A percentile compares a stretch with the other conserved stretches of the same genome.
Conservation (phyloP, 805 yeast genomes). For the Candida jianshihensis region DNA sequence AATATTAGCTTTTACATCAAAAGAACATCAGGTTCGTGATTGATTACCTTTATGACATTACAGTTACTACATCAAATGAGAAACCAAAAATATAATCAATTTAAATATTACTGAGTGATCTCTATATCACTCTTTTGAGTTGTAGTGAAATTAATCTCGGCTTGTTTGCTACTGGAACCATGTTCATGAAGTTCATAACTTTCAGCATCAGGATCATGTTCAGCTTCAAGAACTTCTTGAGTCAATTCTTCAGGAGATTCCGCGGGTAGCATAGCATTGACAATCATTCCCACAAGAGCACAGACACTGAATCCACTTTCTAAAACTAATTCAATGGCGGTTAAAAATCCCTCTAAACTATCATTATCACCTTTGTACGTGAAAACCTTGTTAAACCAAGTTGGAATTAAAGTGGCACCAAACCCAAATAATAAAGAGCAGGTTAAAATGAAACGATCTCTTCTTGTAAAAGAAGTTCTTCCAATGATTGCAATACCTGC, state of each 20-base stretch:
- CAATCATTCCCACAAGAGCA: neutral
- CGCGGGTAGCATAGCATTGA: neutral
- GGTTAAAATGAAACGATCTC: constrained; percentile 68
- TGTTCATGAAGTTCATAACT: too few species aligned
- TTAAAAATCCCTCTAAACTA: constrained; percentile 51
- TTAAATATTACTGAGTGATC: too few species aligned
- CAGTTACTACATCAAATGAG: too few species aligned
- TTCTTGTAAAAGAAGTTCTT: constrained; percentile 45
- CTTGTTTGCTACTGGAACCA: too few species aligned
- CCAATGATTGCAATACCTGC: constrained; percentile 67
- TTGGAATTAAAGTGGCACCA: constrained; percentile 57
- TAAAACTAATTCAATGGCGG: constrained; percentile 40
- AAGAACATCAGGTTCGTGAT: too few species aligned
- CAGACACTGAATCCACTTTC: neutral
- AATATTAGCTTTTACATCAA: too few species aligned
- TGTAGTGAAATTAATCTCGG: too few species aligned
- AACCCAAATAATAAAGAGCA: constrained; percentile 59
- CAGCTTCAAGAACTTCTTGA: neutral
- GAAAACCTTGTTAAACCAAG: constrained; percentile 60
- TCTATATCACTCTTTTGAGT: too few species aligned
- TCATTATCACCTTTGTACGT: constrained; percentile 55
- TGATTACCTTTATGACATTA: too few species aligned
- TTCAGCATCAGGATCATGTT: too few species aligned
- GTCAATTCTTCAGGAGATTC: neutral
- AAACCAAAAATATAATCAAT: too few species aligned